Evolutionary conservation across 352 stramenopile genomes (phyloP).

Genomic region (Pythium oligandrum): DNA sequence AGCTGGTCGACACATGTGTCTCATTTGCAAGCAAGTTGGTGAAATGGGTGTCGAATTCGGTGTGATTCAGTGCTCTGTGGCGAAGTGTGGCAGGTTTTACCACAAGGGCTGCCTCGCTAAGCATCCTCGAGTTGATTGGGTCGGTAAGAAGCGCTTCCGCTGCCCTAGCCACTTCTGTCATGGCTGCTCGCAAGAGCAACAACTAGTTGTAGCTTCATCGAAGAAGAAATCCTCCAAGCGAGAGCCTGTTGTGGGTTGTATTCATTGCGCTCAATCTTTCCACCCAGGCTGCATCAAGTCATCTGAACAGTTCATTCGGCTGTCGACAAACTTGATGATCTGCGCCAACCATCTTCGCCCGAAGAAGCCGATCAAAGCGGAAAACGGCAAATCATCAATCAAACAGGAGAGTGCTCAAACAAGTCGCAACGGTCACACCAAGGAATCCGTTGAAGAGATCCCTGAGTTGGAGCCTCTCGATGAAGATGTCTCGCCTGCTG

Average conservation of each 20-base stretch:
- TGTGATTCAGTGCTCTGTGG: slow-evolving; percentile 88
- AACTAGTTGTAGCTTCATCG: slow-evolving; percentile 10
- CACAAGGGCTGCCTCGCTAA: slow-evolving; percentile 85
- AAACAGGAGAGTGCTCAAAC: not conserved
- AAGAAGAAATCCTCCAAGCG: slow-evolving; percentile 45
- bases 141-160: slow-evolving; percentile 85
- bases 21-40: slow-evolving; percentile 89
- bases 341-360: slow-evolving; percentile 76
- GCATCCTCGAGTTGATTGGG: slow-evolving; percentile 75
- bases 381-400: not conserved
- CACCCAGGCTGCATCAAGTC: slow-evolving; percentile 78
- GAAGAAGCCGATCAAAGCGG: slow-evolving; percentile 20
- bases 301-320: slow-evolving; percentile 69
- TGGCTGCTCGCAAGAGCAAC: slow-evolving; percentile 35
- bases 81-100: slow-evolving; percentile 92
- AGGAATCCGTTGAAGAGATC: no score
- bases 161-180: slow-evolving; percentile 90
- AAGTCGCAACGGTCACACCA: not conserved
- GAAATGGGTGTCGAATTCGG: slow-evolving; percentile 88
- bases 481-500: no score
- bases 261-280: slow-evolving; percentile 83
- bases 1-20: slow-evolving; percentile 87
- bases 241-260: slow-evolving; percentile 67
- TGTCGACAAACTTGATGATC: slow-evolving; percentile 87
- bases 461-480: no score